These are phyloP conservation scores for Wallacemonas sp. DNA, from an alignment of 208 protist species.

Conservation along the genomic window DNA sequence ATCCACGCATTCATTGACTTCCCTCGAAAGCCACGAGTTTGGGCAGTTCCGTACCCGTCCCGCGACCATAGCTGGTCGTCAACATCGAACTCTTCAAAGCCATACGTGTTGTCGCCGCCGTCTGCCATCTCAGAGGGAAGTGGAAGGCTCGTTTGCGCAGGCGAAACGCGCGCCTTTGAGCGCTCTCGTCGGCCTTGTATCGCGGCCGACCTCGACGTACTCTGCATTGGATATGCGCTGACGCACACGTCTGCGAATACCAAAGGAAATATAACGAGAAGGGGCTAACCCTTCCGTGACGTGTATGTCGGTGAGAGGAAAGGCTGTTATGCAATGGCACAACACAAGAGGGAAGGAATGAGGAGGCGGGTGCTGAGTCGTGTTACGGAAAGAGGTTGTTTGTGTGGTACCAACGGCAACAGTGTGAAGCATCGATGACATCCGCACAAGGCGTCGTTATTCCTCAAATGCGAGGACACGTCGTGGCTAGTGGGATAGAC, in stretches of 20 bases:
- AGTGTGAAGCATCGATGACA: too few relatives aligned
- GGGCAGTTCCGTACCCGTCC: not conserved
- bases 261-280: slow-evolving; percentile 11
- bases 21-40: not conserved
- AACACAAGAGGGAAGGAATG: too few relatives aligned
- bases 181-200: not conserved
- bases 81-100: not conserved
- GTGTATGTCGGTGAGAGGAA: too few relatives aligned
- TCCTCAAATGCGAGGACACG: too few relatives aligned
- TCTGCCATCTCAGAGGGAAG: not conserved
- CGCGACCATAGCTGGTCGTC: not conserved
- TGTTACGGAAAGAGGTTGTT: too few relatives aligned
- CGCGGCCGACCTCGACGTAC: not conserved
- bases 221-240: not conserved
- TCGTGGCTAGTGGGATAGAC: too few relatives aligned
- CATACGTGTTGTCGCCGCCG: not conserved
- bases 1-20: not conserved
- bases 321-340: too few relatives aligned
- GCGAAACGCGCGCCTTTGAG: not conserved
- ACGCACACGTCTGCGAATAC: not conserved
- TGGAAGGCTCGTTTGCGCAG: not conserved
- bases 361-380: too few relatives aligned
- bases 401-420: too few relatives aligned
- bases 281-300: too few relatives aligned
- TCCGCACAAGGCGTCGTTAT: too few relatives aligned